A percentile compares a stretch with the other conserved stretches of the same genome.
phyloP scores from a whole-genome alignment of 1,284 basidiomycete species.

The Sphaerobolus stellatus region DNA sequence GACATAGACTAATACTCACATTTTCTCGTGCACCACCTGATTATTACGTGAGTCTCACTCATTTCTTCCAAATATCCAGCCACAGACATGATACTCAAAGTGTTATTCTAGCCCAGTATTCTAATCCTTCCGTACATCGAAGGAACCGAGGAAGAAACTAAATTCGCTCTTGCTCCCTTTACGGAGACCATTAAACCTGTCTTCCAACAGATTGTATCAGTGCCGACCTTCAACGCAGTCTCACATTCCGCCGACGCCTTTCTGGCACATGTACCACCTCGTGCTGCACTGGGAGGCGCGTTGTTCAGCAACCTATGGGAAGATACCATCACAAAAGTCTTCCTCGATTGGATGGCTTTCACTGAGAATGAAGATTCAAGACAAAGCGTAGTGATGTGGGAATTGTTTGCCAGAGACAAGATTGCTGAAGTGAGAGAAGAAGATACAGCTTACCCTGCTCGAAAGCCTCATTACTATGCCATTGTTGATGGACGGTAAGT shows the following conservation, averaged over 20 bases:
- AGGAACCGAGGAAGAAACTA: neutral
- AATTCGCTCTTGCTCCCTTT: neutral
- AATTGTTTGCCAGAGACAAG: neutral
- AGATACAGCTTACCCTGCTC: neutral
- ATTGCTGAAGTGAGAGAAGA: neutral
- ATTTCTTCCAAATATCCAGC: too few relatives aligned
- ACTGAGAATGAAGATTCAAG: neutral
- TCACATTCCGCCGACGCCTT: neutral
- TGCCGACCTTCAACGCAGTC: neutral
- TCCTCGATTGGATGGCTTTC: neutral
- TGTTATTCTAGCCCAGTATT: neutral
- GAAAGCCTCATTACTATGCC: neutral
- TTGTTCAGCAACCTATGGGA: neutral
- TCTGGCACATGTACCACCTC: neutral
- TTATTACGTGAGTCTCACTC: neutral
- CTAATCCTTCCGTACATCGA: neutral
- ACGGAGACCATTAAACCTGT: neutral
- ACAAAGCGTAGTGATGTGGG: neutral
- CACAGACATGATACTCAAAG: too few relatives aligned
- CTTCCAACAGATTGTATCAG: neutral
- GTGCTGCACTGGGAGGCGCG: neutral
- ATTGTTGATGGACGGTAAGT: neutral
- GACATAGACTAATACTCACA: neutral
- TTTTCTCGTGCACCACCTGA: neutral
- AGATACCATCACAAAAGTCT: neutral